These are phyloP conservation scores for Xylariaceae sp. DNA, from an alignment of 2,329 filamentous ascomycete genomes.

Conservation along the genomic window DNA sequence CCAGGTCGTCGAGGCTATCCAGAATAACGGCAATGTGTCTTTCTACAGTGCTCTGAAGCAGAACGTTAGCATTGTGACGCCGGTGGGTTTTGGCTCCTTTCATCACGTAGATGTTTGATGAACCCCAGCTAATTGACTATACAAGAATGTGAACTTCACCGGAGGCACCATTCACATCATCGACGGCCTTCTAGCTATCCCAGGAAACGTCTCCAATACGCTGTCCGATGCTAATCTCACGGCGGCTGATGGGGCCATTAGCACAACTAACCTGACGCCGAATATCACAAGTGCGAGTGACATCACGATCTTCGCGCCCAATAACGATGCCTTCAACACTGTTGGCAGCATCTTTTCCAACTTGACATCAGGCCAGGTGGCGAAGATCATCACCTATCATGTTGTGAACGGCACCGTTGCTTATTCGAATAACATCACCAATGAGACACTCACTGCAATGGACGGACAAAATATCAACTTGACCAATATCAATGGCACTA, in stretches of 20 bases:
- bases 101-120: not conserved
- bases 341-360: conserved; percentile 50
- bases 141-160: conserved; percentile 49
- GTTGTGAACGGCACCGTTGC: conserved; percentile 52
- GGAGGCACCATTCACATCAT: conserved; percentile 53
- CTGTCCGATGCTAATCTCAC: conserved; percentile 41
- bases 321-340: conserved; percentile 54
- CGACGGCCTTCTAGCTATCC: conserved; percentile 44
- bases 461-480: conserved; percentile 48
- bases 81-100: conserved; percentile 36
- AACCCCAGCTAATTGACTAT: not conserved
- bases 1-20: conserved; percentile 50
- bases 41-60: conserved; percentile 51
- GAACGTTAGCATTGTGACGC: conserved; percentile 44
- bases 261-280: conserved; percentile 38
- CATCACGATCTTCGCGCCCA: conserved; percentile 63
- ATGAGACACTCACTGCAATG: conserved; percentile 32
- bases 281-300: conserved; percentile 40
- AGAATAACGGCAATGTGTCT: conserved; percentile 38
- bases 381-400: conserved; percentile 59
- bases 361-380: conserved; percentile 44
- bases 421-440: conserved; percentile 43
- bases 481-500: conserved; percentile 35
- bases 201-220: conserved; percentile 39
- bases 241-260: conserved; percentile 44